These are phyloP conservation scores for Magnolia sinica DNA, from an alignment of 164 flowering plant species.

Conservation along the genomic window DNA sequence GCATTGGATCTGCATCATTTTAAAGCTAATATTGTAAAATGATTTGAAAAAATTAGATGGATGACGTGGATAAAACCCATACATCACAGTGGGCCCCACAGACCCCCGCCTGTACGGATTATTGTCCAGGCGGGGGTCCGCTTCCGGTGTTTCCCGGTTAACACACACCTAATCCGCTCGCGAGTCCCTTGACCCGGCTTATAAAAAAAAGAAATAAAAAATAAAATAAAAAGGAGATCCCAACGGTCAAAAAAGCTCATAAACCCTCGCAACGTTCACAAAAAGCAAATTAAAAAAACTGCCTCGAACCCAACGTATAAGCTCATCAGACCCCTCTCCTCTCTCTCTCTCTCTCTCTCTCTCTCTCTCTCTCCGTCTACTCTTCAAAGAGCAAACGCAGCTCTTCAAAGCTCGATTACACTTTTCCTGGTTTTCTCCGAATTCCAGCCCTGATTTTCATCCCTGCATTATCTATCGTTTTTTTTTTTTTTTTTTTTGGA, in stretches of 20 bases:
- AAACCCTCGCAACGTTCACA: conserved; percentile 20
- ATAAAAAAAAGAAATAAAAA: background rate
- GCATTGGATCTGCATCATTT: no score
- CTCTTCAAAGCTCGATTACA: background rate
- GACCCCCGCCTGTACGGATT: no score
- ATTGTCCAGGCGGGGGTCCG: no score
- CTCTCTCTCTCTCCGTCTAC: conserved; percentile 12
- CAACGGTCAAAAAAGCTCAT: conserved; percentile 18
- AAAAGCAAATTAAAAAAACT: background rate
- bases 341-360: conserved; percentile 12
- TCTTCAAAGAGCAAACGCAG: background rate
- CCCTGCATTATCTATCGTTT: background rate
- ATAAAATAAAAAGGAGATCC: background rate
- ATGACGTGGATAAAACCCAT: no score
- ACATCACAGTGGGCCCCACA: no score
- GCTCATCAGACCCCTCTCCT: no score
- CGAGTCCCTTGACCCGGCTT: background rate
- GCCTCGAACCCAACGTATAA: background rate
- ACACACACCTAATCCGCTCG: no score
- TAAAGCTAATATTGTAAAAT: no score
- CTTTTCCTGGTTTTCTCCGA: background rate
- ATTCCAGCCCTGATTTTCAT: conserved; percentile 1
- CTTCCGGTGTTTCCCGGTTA: no score
- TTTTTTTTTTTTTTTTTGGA: conserved; percentile 2
- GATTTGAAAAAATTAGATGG: no score